Evolutionary conservation across 2,329 filamentous ascomycete genomes (phyloP), one percentile per base, ranked within the genome.

Genomic region (Alternaria infectoria): DNA sequence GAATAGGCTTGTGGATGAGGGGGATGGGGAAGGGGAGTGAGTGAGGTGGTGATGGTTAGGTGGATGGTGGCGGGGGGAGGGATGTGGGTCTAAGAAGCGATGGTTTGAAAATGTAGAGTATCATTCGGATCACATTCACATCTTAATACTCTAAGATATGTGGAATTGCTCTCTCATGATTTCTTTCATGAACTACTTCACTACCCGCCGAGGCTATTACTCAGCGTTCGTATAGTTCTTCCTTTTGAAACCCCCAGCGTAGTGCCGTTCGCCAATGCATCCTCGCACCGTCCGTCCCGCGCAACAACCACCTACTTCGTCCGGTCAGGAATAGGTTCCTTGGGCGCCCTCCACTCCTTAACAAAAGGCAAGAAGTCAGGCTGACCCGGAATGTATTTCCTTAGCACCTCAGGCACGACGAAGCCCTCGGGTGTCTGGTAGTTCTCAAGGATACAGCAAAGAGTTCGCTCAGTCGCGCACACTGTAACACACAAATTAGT

Each of bases 361-460:
- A 89, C 88, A 77, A 91, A 99, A 2, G 93, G 92, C 66, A 99
- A 86, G 81, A 97, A 97, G 54, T 95, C 93, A 1, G 93, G 93
- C 44, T 93, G 86, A 32, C 94, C 95, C 2, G 94, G 93, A 55
- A 98, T 90, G 80, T 96, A 98, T 82, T 79, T 80, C 56, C 71
- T 64, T 57, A 80, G 67, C 15, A 80, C 77, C 61, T 78, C 68
- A 4, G 78, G 78, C 5, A 81, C 79, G 17, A 65, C 71, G 68
- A 76, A 72, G 80, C 87, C 90, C 70, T 95, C 91, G 75, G 93
- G 90, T 0, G 90, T 96, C 84, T 99, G 96, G 82, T 95, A 98
- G 83, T 98, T 99, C 83, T 99, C 96, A 43, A 99, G 87, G 46
- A 99, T 86, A 79, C 95, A 97, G 86, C 96, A 98, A 54, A 98